phyloP scores from a whole-genome alignment of 129 eudicot genomes.

The Artemisia tridentata region DNA sequence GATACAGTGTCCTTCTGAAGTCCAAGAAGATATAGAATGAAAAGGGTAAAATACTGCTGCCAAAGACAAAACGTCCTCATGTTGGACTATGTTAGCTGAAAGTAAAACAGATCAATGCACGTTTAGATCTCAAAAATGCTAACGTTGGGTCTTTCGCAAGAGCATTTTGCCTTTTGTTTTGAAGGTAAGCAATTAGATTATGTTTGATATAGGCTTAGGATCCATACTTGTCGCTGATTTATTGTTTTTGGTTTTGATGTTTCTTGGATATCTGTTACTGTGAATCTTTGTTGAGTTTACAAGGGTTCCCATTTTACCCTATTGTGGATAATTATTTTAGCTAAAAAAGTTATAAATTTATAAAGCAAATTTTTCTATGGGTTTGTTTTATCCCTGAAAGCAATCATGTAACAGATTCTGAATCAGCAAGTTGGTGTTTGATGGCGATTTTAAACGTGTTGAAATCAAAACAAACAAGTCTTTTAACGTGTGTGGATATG shows the following conservation, averaged over 20 bases:
- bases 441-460: no score
- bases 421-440: no score
- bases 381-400: no score
- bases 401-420: no score
- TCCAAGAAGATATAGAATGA: slow-evolving; percentile 60
- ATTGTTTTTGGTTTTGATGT: slow-evolving; percentile 20
- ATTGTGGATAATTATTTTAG: slow-evolving; percentile 28
- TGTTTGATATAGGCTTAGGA: slow-evolving; percentile 39
- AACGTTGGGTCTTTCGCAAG: slow-evolving; percentile 29
- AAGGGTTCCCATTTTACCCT: slow-evolving; percentile 23
- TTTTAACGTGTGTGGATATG: no score
- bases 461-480: no score
- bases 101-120: slow-evolving; percentile 20
- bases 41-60: slow-evolving; percentile 31
- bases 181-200: slow-evolving; percentile 23
- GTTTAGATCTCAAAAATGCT: background rate
- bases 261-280: slow-evolving; percentile 15
- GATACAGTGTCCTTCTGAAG: slow-evolving; percentile 74
- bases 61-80: slow-evolving; percentile 25
- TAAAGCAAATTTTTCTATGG: no score
- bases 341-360: background rate
- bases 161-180: slow-evolving; percentile 38
- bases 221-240: slow-evolving; percentile 28
- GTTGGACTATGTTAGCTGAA: slow-evolving; percentile 13
- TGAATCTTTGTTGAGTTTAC: slow-evolving; percentile 17